Evolutionary conservation across 345 rosid genomes (phyloP).

Genomic region (Eucalyptus pauciflora): DNA sequence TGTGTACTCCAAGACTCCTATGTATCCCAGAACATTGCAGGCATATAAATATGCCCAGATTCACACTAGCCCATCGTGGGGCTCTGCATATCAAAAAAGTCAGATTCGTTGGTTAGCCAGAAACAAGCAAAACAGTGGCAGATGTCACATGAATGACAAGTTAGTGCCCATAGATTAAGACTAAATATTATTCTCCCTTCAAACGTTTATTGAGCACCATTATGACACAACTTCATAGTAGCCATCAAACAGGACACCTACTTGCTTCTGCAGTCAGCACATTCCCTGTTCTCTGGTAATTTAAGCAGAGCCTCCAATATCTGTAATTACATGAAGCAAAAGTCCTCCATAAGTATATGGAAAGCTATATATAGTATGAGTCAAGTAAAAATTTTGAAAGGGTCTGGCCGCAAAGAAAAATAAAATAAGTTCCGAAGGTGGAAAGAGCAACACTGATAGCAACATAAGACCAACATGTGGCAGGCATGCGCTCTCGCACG

Average conservation of each 20-base stretch:
- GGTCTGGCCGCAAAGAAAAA: too few species aligned
- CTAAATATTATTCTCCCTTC: too few species aligned
- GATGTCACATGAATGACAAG: background rate
- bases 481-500: too few species aligned
- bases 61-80: conserved; percentile 98
- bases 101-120: background rate
- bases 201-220: too few species aligned
- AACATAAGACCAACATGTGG: too few species aligned
- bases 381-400: too few species aligned
- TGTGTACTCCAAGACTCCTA: conserved; percentile 93
- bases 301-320: conserved; percentile 82
- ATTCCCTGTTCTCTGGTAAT: conserved; percentile 78
- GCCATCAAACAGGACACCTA: conserved; percentile 15
- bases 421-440: too few species aligned
- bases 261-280: conserved; percentile 97
- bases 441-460: too few species aligned
- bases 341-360: background rate
- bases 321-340: conserved; percentile 16
- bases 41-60: conserved; percentile 94
- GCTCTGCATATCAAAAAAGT: conserved; percentile 35
- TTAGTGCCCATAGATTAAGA: background rate
- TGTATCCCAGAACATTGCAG: conserved; percentile 94
- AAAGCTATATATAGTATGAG: too few species aligned
- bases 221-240: background rate
- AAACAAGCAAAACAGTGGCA: background rate